These are phyloP conservation scores for Lecanoromycetidae sp. DNA, from an alignment of 2,329 filamentous ascomycete species.

Conservation along the genomic window DNA sequence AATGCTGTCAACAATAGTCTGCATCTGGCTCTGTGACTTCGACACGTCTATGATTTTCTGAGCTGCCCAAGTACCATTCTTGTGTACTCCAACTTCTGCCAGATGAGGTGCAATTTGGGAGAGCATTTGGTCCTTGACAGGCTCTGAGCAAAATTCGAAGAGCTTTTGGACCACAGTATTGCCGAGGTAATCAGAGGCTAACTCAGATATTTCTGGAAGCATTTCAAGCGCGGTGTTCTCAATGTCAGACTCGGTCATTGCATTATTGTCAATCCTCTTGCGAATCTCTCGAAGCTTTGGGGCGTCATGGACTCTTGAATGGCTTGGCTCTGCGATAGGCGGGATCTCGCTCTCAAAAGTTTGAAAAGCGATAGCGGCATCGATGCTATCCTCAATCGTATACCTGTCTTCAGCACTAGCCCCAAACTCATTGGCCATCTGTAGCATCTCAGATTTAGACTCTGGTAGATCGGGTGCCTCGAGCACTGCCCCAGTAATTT, in stretches of 20 bases:
- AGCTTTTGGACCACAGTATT: slow-evolving; percentile 99
- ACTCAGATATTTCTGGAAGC: slow-evolving; percentile 90
- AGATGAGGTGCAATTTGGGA: slow-evolving; percentile 77
- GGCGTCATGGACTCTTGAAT: slow-evolving; percentile 81
- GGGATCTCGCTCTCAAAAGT: slow-evolving; percentile 72
- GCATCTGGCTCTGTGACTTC: slow-evolving; percentile 71
- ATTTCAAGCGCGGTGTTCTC: slow-evolving; percentile 86
- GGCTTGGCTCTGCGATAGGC: slow-evolving; percentile 74
- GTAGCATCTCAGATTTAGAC: slow-evolving; percentile 68
- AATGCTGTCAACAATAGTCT: slow-evolving; percentile 69
- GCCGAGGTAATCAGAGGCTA: slow-evolving; percentile 89
- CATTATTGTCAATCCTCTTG: slow-evolving; percentile 94
- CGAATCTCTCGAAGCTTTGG: slow-evolving; percentile 90
- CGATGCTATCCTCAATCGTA: slow-evolving; percentile 60
- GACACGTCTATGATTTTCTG: slow-evolving; percentile 99
- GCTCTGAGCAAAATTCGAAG: slow-evolving; percentile 90
- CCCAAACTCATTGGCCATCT: slow-evolving; percentile 81
- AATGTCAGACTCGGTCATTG: slow-evolving; percentile 72
- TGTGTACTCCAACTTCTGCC: slow-evolving; percentile 94
- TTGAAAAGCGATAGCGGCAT: slow-evolving; percentile 63
- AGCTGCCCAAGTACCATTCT: slow-evolving; percentile 98
- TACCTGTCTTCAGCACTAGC: slow-evolving; percentile 65
- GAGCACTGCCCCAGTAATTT: slow-evolving; percentile 41
- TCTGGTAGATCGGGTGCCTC: slow-evolving; percentile 62
- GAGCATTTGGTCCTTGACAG: slow-evolving; percentile 84